Percentiles rank a stretch among this genome's conserved stretches.
Conservation (phyloP, 2,329 filamentous ascomycete species). For the Alternaria ethzedia region DNA sequence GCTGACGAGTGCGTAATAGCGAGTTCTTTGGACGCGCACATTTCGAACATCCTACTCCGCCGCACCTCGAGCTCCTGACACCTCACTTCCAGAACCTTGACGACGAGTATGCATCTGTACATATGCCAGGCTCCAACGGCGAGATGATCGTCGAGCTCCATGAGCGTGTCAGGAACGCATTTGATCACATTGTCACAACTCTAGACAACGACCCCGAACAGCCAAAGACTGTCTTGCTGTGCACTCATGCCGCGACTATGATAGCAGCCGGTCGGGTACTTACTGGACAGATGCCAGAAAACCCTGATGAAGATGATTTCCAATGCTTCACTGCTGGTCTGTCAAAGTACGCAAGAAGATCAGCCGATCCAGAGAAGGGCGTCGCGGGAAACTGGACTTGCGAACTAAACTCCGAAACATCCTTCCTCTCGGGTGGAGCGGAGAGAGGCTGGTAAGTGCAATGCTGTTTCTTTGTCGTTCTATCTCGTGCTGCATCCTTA, state of each 20-base stretch:
- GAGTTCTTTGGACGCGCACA: slow-evolving; percentile 92
- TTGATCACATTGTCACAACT: slow-evolving; percentile 72
- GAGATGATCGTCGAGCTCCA: slow-evolving; percentile 84
- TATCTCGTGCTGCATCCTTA: background rate
- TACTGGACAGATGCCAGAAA: slow-evolving; percentile 77
- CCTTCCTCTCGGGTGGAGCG: slow-evolving; percentile 77
- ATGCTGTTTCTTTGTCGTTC: background rate
- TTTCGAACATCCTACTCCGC: slow-evolving; percentile 84
- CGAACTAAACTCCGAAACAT: slow-evolving; percentile 81
- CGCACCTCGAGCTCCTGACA: slow-evolving; percentile 65
- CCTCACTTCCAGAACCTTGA: slow-evolving; percentile 71
- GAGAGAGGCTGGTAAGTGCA: slow-evolving; percentile 81
- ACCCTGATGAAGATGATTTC: slow-evolving; percentile 79
- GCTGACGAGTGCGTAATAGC: background rate
- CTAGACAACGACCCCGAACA: slow-evolving; percentile 72
- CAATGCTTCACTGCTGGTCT: slow-evolving; percentile 82
- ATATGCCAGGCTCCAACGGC: slow-evolving; percentile 73
- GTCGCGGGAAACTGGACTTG: slow-evolving; percentile 82
- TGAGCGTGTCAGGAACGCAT: slow-evolving; percentile 73
- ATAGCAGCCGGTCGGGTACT: slow-evolving; percentile 85
- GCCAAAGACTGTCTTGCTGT: slow-evolving; percentile 74
- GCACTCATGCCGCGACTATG: slow-evolving; percentile 86
- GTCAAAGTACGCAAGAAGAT: slow-evolving; percentile 67
- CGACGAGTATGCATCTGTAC: slow-evolving; percentile 64
- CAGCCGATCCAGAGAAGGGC: slow-evolving; percentile 59